A percentile compares a stretch with the other conserved stretches of the same genome.
phyloP scores from a whole-genome alignment of 2,329 filamentous ascomycete species.

The Penicillium sp. region DNA sequence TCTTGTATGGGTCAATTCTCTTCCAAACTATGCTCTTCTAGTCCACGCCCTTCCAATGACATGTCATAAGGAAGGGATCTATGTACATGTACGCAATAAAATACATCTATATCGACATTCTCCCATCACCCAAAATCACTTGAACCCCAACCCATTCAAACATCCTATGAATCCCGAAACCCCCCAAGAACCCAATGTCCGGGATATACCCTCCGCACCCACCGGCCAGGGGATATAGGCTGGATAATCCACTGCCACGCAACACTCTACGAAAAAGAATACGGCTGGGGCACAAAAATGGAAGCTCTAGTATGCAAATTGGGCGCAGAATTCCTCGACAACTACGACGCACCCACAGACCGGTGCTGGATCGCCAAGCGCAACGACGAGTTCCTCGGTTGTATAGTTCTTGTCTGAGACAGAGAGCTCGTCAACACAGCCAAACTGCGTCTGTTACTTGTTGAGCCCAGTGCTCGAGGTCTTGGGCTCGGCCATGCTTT shows the following conservation, averaged over 20 bases:
- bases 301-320: constrained; percentile 14
- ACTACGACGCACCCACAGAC: constrained; percentile 15
- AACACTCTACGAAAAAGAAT: constrained; percentile 16
- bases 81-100: background rate
- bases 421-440: background rate
- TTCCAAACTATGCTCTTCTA: background rate
- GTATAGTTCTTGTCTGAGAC: constrained; percentile 20
- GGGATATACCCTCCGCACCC: constrained; percentile 12
- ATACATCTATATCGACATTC: background rate
- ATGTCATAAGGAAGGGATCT: background rate
- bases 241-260: constrained; percentile 22
- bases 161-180: background rate
- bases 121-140: background rate
- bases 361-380: constrained; percentile 23
- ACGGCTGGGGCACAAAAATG: constrained; percentile 17
- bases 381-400: constrained; percentile 12
- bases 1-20: background rate
- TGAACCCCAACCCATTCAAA: background rate
- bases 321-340: constrained; percentile 17
- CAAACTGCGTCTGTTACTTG: background rate
- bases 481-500: constrained; percentile 16
- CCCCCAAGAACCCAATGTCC: background rate
- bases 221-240: constrained; percentile 16
- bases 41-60: constrained; percentile 3
- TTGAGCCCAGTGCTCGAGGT: constrained; percentile 9